Evolutionary conservation across 2,329 filamentous ascomycete species (phyloP), one percentile per base, ranked within the genome.

Genomic region (Akanthomyces lecanii): DNA sequence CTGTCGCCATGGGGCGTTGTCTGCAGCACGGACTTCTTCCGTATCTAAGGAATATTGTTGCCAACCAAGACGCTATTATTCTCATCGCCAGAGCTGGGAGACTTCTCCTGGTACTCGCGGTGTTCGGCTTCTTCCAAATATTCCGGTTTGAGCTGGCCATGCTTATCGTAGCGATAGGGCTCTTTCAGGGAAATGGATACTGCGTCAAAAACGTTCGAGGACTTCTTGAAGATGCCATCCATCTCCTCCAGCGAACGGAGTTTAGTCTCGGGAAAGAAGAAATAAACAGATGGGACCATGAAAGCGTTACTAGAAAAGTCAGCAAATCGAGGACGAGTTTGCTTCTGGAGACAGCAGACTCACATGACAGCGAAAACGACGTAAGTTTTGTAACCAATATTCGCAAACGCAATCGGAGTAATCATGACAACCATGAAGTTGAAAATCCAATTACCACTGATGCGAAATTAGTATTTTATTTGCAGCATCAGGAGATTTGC

Each of bases 401-500:
- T 62, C 3, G 52, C 44, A 33, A 62, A 62, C 7, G 60, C 51
- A 12, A 62, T 52, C 10, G 60, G 60, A 10, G 60, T 62, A 28
- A 62, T 62, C 60, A 62, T 62, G 11, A 62, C 60, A 14, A 62
- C 60, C 60, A 62, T 62, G 18, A 62, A 62, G 42, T 62, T 62
- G 44, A 62, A 62, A 10, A 62, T 62, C 60, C 60, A 62, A 33
- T 62, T 62, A 0, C 51, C 60, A 51, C 60, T 62, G 23, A 11
- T 14, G 3, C 0, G 5, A 5, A 5, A 36, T 51, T 45, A 51
- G 50, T 21, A 16, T 44, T 16, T 52, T 14, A 30, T 6, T 7
- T 30, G 21, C 2, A 12, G 1, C 25, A 2, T 1, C 11, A 6
- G 11, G 0, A 12, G n/a, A 12, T 5, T 40, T 16, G n/a, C 8